Conservation (phyloP, 2,329 filamentous ascomycete species). For the Ilyonectria destructans region DNA sequence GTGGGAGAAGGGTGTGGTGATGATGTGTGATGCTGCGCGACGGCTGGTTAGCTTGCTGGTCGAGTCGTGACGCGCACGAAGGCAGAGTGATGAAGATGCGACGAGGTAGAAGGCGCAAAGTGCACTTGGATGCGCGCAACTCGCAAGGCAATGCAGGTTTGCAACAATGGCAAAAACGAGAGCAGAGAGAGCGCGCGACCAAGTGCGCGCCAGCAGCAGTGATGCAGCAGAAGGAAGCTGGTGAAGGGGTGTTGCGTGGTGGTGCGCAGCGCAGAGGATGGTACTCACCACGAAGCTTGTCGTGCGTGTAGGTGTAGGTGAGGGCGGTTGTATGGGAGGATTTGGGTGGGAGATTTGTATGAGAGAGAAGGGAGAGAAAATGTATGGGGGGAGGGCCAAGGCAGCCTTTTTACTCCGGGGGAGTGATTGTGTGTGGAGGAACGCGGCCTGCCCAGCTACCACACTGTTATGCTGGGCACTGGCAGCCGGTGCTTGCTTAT, state of each 20-base stretch:
- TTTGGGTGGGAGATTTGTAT: slow-evolving; percentile 74
- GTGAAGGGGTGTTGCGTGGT: slow-evolving; percentile 54
- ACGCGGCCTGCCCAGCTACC: slow-evolving; percentile 50
- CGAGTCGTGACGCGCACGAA: slow-evolving; percentile 30
- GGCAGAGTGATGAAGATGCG: slow-evolving; percentile 37
- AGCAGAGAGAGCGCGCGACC: slow-evolving; percentile 36
- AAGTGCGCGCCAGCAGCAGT: slow-evolving; percentile 28
- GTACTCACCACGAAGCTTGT: slow-evolving; percentile 69
- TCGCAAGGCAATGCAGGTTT: slow-evolving; percentile 37
- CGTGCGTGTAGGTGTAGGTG: slow-evolving; percentile 59
- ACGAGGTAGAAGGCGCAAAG: slow-evolving; percentile 30
- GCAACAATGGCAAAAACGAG: slow-evolving; percentile 40
- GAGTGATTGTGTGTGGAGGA: slow-evolving; percentile 71
- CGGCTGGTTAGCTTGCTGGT: slow-evolving; percentile 47
- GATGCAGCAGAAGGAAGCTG: slow-evolving; percentile 57
- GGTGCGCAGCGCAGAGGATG: slow-evolving; percentile 36
- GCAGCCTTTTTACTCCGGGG: slow-evolving; percentile 77
- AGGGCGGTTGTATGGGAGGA: slow-evolving; percentile 66
- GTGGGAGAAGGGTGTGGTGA: slow-evolving; percentile 32
- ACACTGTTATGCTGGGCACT: slow-evolving; percentile 49
- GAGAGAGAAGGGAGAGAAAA: slow-evolving; percentile 71
- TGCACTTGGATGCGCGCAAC: slow-evolving; percentile 43
- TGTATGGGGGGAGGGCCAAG: slow-evolving; percentile 70
- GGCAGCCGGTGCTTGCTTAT: slow-evolving; percentile 48
- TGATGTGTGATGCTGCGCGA: slow-evolving; percentile 51